A percentile compares a stretch with the other conserved stretches of the same genome.
Conservation (phyloP, 306 rosid genomes). For the Prunus dulcis region DNA sequence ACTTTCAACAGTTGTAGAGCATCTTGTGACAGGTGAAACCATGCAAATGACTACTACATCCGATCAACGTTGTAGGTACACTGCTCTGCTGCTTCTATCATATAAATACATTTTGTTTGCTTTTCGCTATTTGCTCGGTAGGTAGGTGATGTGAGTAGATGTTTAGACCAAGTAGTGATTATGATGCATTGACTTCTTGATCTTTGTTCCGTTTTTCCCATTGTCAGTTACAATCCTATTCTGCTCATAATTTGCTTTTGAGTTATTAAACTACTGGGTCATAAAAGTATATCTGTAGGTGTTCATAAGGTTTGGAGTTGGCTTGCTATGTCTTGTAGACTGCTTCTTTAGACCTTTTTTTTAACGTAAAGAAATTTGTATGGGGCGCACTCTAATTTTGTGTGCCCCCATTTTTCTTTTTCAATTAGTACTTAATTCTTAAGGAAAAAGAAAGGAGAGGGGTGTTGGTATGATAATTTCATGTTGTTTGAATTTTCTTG, state of each 20-base stretch:
- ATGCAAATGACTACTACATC: constrained; percentile 90
- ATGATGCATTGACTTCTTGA: neutral
- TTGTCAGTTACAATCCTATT: neutral
- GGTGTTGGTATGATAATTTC: neutral
- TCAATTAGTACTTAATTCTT: no score
- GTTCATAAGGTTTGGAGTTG: neutral
- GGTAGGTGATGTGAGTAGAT: neutral
- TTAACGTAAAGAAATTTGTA: neutral
- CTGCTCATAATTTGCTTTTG: neutral
- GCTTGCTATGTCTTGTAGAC: neutral
- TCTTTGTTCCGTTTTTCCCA: neutral
- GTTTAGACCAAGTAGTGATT: neutral
- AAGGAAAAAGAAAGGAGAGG: neutral
- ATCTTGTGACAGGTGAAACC: constrained; percentile 95
- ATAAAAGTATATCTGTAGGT: neutral
- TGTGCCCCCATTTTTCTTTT: no score
- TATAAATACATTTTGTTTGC: constrained; percentile 10
- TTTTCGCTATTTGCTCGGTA: neutral
- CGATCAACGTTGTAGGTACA: constrained; percentile 85
- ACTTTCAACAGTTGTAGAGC: constrained; percentile 74
- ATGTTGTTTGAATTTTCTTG: neutral
- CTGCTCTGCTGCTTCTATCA: constrained; percentile 28
- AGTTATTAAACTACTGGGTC: neutral
- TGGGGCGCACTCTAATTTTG: no score
- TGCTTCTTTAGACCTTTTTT: neutral